phyloP scores from a whole-genome alignment of 2,329 filamentous ascomycete species.

The Diaporthe sp. region DNA sequence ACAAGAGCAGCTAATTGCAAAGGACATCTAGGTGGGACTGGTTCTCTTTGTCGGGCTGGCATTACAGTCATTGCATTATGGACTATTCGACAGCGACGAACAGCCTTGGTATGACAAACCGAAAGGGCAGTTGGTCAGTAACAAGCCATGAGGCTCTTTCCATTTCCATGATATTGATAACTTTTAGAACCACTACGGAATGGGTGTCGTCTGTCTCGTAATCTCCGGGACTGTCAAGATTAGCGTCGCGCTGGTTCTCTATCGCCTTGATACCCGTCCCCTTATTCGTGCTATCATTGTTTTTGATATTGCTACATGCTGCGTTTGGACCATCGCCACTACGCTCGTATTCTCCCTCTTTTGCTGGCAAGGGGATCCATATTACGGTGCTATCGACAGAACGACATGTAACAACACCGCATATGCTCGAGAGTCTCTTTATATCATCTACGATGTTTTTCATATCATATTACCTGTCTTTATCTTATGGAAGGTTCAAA shows the following conservation, averaged over 20 bases:
- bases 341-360: slow-evolving; percentile 29
- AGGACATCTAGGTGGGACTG: slow-evolving; percentile 7
- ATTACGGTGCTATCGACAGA: background rate
- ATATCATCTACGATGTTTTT: slow-evolving; percentile 28
- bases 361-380: background rate
- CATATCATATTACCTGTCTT: slow-evolving; percentile 34
- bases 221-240: slow-evolving; percentile 38
- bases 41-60: slow-evolving; percentile 19
- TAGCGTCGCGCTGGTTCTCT: slow-evolving; percentile 39
- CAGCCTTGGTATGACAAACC: background rate
- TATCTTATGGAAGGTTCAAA: slow-evolving; percentile 36
- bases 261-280: slow-evolving; percentile 35
- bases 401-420: slow-evolving; percentile 9
- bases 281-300: slow-evolving; percentile 26
- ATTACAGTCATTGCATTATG: slow-evolving; percentile 4
- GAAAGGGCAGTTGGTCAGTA: background rate
- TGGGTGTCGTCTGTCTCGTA: slow-evolving; percentile 31
- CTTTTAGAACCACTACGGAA: slow-evolving; percentile 20
- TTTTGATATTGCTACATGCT: slow-evolving; percentile 35
- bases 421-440: slow-evolving; percentile 36
- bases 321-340: slow-evolving; percentile 29
- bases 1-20: background rate
- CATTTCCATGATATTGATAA: background rate
- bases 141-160: accelerated
- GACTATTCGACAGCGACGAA: background rate